Percentiles rank a stretch among this genome's conserved stretches.
Evolutionary conservation across 1,139 yeast species (phyloP).

Genomic region (Candida mesenterica): DNA sequence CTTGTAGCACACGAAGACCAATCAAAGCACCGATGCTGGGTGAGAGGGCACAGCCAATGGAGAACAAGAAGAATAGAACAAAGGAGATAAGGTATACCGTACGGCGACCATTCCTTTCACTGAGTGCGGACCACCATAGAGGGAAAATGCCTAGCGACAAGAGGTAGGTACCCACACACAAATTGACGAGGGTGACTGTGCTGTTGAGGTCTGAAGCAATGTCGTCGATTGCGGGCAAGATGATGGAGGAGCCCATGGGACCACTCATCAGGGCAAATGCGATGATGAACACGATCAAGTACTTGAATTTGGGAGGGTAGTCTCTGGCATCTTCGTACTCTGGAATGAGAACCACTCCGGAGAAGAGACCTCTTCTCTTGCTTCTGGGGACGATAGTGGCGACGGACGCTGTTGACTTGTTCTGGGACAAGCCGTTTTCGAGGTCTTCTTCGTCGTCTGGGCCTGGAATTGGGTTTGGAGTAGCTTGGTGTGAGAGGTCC

Average conservation of each 20-base stretch:
- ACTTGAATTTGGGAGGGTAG: conserved; percentile 51
- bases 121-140: conserved; percentile 83
- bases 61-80: conserved; percentile 58
- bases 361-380: conserved; percentile 55
- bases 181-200: conserved; percentile 58
- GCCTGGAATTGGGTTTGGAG: conserved; percentile 6
- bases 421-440: conserved; percentile 4
- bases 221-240: conserved; percentile 74
- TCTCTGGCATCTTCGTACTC: conserved; percentile 74
- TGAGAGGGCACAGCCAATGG: conserved; percentile 70
- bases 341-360: conserved; percentile 56
- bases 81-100: conserved; percentile 71
- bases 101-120: conserved; percentile 75
- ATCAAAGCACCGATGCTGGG: conserved; percentile 63
- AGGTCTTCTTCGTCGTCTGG: conserved; percentile 4
- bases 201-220: conserved; percentile 58
- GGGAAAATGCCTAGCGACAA: conserved; percentile 78
- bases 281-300: conserved; percentile 57
- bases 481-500: conserved; percentile 4
- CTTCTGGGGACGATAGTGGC: conserved; percentile 37
- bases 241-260: conserved; percentile 89
- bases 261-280: conserved; percentile 79
- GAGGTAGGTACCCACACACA: conserved; percentile 78
- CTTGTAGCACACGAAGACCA: conserved; percentile 66
- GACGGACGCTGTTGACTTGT: conserved; percentile 4